These are phyloP conservation scores for Leucoagaricus sp. DNA, from an alignment of 1,284 basidiomycete species.

Conservation along the genomic window DNA sequence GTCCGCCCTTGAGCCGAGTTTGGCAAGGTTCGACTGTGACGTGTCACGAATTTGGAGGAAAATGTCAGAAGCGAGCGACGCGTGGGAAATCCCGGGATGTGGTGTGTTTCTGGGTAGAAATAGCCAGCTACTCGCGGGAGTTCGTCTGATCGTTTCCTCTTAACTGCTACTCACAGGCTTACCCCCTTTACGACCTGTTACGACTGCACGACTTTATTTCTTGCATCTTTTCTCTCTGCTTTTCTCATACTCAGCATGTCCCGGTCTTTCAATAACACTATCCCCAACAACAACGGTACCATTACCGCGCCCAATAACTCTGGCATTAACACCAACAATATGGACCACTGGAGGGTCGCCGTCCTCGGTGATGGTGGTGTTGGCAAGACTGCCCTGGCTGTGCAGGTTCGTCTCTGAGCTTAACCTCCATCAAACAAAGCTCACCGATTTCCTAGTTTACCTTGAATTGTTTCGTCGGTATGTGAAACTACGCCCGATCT, in stretches of 20 bases:
- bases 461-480: constrained; percentile 91
- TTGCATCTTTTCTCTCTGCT: constrained; percentile 33
- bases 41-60: constrained; percentile 16
- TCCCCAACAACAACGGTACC: constrained; percentile 22
- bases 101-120: constrained; percentile 16
- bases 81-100: constrained; percentile 12
- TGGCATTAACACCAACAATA: constrained; percentile 40
- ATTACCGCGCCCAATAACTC: constrained; percentile 21
- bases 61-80: constrained; percentile 3
- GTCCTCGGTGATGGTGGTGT: constrained; percentile 98
- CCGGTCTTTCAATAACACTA: constrained; percentile 16
- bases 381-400: constrained; percentile 95
- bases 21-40: constrained; percentile 10
- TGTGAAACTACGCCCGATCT: constrained; percentile 31
- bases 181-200: constrained; percentile 54
- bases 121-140: constrained; percentile 11
- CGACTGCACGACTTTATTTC: constrained; percentile 27
- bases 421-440: constrained; percentile 13
- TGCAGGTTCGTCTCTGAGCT: constrained; percentile 65
- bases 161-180: constrained; percentile 67
- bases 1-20: neutral
- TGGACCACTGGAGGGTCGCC: constrained; percentile 92
- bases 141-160: constrained; percentile 14
- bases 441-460: constrained; percentile 65
- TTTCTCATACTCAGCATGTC: constrained; percentile 17